phyloP scores from a whole-genome alignment of 805 yeast genomes.

The Barnettozyma sucrosica region DNA sequence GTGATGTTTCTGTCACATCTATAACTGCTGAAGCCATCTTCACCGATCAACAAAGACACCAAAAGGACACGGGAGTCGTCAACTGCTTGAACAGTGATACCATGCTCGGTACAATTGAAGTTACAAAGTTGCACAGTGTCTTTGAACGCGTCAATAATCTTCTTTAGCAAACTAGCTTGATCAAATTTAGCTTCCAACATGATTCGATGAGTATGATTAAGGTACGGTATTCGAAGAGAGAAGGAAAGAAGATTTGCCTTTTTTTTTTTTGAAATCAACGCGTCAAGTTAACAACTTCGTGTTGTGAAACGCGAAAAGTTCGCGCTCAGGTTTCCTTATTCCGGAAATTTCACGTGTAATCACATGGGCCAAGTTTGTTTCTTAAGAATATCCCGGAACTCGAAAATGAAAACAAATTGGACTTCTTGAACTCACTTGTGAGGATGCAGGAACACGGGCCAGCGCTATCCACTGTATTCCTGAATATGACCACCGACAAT shows the following conservation, averaged over 20 bases:
- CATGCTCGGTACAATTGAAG: conserved; percentile 93
- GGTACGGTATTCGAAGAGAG: neutral
- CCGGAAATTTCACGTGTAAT: neutral
- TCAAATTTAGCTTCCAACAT: conserved; percentile 98
- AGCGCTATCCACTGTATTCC: neutral
- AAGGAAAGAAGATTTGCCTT: neutral
- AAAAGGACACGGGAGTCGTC: conserved; percentile 94
- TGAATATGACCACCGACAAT: neutral
- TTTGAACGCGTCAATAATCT: conserved; percentile 88
- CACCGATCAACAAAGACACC: conserved; percentile 81
- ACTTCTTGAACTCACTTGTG: too few relatives aligned
- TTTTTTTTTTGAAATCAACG: conserved; percentile 1
- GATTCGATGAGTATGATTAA: neutral
- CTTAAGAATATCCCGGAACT: neutral
- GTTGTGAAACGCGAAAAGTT: neutral
- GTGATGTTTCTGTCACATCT: conserved; percentile 94
- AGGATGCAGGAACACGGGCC: neutral
- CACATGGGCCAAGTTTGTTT: neutral
- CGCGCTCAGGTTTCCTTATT: neutral
- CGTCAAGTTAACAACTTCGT: neutral
- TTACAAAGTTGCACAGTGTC: conserved; percentile 94
- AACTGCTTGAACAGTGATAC: conserved; percentile 94
- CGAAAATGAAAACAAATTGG: neutral
- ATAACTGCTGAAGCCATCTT: conserved; percentile 83
- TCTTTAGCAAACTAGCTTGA: conserved; percentile 86